phyloP scores from a whole-genome alignment of 169 alveolate species.

The Eimeria mitis region DNA sequence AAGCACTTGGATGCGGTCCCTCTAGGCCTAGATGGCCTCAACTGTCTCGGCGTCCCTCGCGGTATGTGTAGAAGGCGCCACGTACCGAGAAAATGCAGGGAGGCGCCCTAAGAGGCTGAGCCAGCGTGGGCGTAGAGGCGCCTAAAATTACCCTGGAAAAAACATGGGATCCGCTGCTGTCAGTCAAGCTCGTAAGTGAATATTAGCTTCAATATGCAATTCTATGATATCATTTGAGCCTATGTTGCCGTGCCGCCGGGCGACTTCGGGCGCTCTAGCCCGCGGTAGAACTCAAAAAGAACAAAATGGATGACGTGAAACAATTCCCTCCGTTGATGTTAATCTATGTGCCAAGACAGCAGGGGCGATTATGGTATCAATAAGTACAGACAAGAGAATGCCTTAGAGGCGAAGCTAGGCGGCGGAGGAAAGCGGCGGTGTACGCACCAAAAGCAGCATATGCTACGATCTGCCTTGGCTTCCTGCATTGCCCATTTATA shows the following conservation, averaged over 20 bases:
- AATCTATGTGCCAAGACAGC: not conserved
- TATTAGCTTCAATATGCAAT: not conserved
- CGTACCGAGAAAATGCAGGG: not conserved
- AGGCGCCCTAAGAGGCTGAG: not conserved
- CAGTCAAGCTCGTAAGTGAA: not conserved
- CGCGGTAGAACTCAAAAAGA: not conserved
- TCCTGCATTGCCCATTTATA: not conserved
- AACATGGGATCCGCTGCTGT: not conserved
- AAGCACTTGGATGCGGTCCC: not conserved
- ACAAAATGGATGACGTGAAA: not conserved
- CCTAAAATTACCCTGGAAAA: not conserved
- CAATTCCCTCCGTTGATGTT: not conserved
- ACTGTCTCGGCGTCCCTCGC: not conserved
- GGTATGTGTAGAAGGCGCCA: not conserved
- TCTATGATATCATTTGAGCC: not conserved
- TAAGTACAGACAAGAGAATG: not conserved
- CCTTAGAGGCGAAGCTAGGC: not conserved
- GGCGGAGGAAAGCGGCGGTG: not conserved
- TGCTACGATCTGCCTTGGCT: not conserved
- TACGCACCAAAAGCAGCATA: not conserved
- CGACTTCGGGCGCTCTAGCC: not conserved
- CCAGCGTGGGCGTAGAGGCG: not conserved
- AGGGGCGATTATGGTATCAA: not conserved
- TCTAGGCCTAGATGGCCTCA: not conserved
- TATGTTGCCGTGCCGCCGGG: not conserved